Evolutionary conservation across 768 basidiomycete genomes (phyloP).

Genomic region (Pulveroboletus ravenelii): DNA sequence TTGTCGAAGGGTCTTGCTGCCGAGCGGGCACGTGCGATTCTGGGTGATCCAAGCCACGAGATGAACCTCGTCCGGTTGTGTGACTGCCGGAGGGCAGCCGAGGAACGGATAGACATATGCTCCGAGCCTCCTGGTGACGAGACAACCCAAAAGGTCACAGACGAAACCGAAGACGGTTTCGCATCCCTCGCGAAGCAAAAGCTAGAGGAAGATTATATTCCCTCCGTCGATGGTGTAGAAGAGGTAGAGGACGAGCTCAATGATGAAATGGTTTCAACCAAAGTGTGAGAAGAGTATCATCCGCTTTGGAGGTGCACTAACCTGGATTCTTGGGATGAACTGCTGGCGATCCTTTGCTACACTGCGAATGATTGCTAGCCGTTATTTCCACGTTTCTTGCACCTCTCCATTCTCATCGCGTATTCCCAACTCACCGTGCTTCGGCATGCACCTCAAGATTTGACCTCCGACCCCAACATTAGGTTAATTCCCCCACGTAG

Average conservation of each 20-base stretch:
- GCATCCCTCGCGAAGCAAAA: constrained; percentile 38
- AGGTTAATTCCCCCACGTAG: too few species aligned
- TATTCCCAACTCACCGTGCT: constrained; percentile 7
- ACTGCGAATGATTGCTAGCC: constrained; percentile 28
- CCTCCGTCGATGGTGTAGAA: constrained; percentile 9
- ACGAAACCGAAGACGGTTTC: constrained; percentile 50
- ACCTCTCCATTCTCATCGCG: background rate
- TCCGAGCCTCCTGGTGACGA: constrained; percentile 17
- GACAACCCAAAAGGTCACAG: constrained; percentile 27
- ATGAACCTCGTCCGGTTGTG: constrained; percentile 43
- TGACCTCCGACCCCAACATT: background rate
- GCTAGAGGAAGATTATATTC: constrained; percentile 22
- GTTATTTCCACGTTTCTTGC: constrained; percentile 28
- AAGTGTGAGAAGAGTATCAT: constrained; percentile 5
- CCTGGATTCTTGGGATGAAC: constrained; percentile 28
- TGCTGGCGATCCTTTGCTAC: constrained; percentile 30
- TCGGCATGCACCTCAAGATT: background rate
- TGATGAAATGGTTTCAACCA: constrained; percentile 12
- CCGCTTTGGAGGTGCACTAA: constrained; percentile 4
- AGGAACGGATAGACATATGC: constrained; percentile 13
- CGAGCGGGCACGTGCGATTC: constrained; percentile 51
- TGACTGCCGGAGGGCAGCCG: constrained; percentile 30
- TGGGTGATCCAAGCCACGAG: constrained; percentile 45
- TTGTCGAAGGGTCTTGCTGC: constrained; percentile 69
- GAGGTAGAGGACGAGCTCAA: constrained; percentile 17